A percentile compares a stretch with the other conserved stretches of the same genome.
phyloP scores from a whole-genome alignment of 1,284 basidiomycete genomes.

The Heterobasidion parviporum region DNA sequence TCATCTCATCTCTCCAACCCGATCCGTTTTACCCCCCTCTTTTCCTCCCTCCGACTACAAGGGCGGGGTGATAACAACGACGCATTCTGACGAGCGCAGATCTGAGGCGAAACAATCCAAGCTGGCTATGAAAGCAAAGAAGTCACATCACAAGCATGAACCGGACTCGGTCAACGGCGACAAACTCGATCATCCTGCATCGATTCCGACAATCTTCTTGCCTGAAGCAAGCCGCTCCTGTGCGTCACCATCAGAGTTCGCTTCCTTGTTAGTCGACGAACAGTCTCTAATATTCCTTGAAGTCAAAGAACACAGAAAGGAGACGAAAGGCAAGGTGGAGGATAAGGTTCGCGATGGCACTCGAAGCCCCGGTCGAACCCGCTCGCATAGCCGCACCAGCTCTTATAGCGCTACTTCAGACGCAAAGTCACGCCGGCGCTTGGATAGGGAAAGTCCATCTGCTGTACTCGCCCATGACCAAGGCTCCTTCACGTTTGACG shows the following conservation, averaged over 20 bases:
- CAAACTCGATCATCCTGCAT: slow-evolving; percentile 11
- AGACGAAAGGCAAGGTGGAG: slow-evolving; percentile 11
- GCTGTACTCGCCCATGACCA: slow-evolving; percentile 19
- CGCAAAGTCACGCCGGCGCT: slow-evolving; percentile 3
- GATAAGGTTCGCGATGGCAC: slow-evolving; percentile 7
- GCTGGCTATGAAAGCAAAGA: slow-evolving; percentile 60
- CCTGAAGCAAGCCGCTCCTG: slow-evolving; percentile 39
- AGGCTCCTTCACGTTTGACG: slow-evolving; percentile 58
- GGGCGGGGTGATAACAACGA: slow-evolving; percentile 1
- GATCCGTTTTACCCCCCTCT: slow-evolving; percentile 16
- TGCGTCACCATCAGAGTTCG: slow-evolving; percentile 71
- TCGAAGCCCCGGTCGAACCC: slow-evolving; percentile 3
- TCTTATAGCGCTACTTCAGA: neutral
- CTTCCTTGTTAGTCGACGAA: slow-evolving; percentile 60
- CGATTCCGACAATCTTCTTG: slow-evolving; percentile 50
- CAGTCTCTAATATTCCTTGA: slow-evolving; percentile 25
- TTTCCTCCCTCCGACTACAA: slow-evolving; percentile 10
- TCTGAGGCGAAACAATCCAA: slow-evolving; percentile 46
- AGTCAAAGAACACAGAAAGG: slow-evolving; percentile 26
- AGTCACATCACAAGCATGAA: slow-evolving; percentile 21
- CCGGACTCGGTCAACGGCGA: slow-evolving; percentile 25
- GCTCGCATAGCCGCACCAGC: neutral
- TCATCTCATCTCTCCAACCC: slow-evolving; percentile 24
- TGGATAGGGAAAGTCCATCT: slow-evolving; percentile 11
- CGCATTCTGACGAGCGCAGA: neutral